Evolutionary conservation across 202 grass and related monocot species (phyloP).

Genomic region (Dendrocalamus latiflorus): DNA sequence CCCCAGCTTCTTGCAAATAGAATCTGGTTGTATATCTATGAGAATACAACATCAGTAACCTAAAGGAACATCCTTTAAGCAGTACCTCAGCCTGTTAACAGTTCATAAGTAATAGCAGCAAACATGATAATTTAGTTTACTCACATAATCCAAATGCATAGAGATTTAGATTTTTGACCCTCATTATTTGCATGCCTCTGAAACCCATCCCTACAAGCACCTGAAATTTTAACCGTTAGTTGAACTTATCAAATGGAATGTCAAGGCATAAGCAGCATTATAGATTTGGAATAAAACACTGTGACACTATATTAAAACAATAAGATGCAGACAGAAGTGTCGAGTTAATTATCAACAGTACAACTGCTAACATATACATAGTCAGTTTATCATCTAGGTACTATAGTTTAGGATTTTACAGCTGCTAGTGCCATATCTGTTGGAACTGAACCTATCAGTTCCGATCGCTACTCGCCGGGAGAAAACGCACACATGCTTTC

Average conservation of each 20-base stretch:
- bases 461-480: no score
- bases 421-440: neutral
- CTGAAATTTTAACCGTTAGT: conserved; percentile 34
- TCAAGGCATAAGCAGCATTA: neutral
- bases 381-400: neutral
- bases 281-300: neutral
- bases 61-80: conserved; percentile 1
- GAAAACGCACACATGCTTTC: no score
- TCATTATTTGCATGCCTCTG: conserved; percentile 80
- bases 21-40: conserved; percentile 83
- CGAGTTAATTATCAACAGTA: neutral
- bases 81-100: neutral
- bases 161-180: conserved; percentile 67
- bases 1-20: conserved; percentile 85
- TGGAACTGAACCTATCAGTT: no score
- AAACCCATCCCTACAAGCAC: conserved; percentile 88
- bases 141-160: conserved; percentile 99
- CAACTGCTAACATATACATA: neutral
- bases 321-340: conserved; percentile 1
- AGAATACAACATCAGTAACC: conserved; percentile 24
- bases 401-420: neutral
- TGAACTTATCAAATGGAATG: neutral
- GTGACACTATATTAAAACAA: neutral
- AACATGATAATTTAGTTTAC: conserved; percentile 24
- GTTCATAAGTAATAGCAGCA: neutral